Conservation (phyloP, 2,329 filamentous ascomycete species). For the Arthroderma sp. region DNA sequence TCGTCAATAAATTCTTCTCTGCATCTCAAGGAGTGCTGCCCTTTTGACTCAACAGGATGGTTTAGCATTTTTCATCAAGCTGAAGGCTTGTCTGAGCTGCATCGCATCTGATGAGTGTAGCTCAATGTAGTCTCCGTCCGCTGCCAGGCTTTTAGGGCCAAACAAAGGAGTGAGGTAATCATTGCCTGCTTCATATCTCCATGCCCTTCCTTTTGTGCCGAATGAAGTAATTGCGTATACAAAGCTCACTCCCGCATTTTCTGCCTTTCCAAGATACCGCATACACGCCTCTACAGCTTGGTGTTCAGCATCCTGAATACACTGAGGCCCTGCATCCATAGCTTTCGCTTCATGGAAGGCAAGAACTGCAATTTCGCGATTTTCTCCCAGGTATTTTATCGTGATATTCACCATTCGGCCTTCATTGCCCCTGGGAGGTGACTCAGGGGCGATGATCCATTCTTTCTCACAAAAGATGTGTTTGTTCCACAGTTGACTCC, state of each 20-base stretch:
- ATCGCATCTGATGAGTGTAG: not conserved
- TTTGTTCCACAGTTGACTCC: not conserved
- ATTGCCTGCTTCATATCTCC: not conserved
- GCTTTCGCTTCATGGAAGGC: constrained; percentile 6
- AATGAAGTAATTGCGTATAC: not conserved
- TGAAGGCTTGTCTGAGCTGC: not conserved
- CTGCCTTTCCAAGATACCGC: not conserved
- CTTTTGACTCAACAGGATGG: not conserved
- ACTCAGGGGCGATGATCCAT: not conserved
- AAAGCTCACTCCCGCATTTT: not conserved
- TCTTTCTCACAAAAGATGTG: not conserved
- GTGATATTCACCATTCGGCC: not conserved
- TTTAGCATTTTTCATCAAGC: not conserved
- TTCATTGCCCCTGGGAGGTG: not conserved
- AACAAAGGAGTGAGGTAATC: not conserved
- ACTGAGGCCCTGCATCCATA: not conserved
- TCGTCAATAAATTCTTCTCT: too few species aligned
- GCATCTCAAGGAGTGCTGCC: too few species aligned
- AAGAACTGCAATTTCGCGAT: not conserved
- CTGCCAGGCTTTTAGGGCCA: not conserved
- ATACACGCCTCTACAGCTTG: not conserved
- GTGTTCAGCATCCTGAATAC: not conserved
- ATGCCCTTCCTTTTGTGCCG: not conserved
- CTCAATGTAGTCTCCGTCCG: not conserved
- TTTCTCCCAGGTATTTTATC: not conserved